Evolutionary conservation across 805 yeast genomes (phyloP).

Genomic region (Lipomyces spencermartinsiae): DNA sequence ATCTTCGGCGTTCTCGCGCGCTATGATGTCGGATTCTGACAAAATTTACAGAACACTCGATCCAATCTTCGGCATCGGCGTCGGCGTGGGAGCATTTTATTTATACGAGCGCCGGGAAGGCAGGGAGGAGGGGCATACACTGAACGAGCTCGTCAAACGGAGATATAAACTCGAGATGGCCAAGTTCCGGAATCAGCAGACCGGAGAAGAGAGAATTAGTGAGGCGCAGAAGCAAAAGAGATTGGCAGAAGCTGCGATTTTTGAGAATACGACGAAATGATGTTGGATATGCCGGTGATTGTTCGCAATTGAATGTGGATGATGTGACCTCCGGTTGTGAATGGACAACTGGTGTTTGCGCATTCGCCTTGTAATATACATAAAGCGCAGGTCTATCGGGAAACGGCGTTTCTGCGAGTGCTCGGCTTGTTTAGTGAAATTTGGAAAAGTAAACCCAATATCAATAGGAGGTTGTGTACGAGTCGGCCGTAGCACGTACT

Average conservation of each 20-base stretch:
- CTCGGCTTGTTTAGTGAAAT: neutral
- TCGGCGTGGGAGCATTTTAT: conserved; percentile 37
- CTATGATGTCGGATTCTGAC: neutral
- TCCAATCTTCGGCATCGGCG: conserved; percentile 38
- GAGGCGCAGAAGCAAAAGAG: conserved; percentile 20
- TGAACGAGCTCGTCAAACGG: conserved; percentile 26
- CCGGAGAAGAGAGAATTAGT: conserved; percentile 8
- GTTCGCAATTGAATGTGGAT: neutral
- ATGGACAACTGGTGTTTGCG: neutral
- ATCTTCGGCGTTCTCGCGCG: neutral
- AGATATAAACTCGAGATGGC: conserved; percentile 25
- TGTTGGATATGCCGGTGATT: neutral
- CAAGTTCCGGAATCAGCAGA: conserved; percentile 12
- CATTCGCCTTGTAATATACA: neutral
- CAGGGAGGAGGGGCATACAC: conserved; percentile 37
- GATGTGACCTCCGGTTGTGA: neutral
- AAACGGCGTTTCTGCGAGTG: neutral
- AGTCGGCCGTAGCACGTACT: neutral
- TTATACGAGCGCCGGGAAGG: conserved; percentile 37
- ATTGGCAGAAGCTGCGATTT: conserved; percentile 34
- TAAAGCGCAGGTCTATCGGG: neutral
- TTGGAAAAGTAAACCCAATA: neutral
- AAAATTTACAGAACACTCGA: conserved; percentile 25
- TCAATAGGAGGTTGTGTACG: neutral
- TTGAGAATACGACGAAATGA: conserved; percentile 32